Evolutionary conservation across 176 grass and related monocot genomes (phyloP).

Genomic region (Raddia distichophylla): DNA sequence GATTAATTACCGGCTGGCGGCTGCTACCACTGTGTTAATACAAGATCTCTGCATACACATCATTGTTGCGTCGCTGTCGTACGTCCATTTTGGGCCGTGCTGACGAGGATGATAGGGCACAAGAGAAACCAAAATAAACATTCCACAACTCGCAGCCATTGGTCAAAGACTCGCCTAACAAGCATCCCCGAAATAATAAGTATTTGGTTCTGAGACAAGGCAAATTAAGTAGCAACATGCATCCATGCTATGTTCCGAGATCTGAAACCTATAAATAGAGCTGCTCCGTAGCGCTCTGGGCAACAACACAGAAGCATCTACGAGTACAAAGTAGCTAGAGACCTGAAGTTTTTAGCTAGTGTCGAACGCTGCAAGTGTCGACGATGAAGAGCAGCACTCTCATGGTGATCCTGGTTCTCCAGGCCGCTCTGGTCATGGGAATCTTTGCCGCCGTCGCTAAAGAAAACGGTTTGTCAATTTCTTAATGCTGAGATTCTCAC

Average conservation of each 20-base stretch:
- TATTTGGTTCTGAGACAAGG: not conserved
- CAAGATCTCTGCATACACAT: not conserved
- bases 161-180: constrained; percentile 33
- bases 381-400: constrained; percentile 40
- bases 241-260: not conserved
- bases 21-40: not conserved
- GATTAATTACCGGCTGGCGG: too few species aligned
- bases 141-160: constrained; percentile 8
- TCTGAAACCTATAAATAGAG: constrained; percentile 25
- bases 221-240: not conserved
- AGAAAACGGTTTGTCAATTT: constrained; percentile 14
- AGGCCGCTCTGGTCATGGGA: constrained; percentile 34
- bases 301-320: not conserved
- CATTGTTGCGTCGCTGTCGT: not conserved
- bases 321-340: not conserved
- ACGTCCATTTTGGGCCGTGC: not conserved
- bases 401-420: constrained; percentile 25
- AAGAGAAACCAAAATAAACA: not conserved
- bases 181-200: not conserved
- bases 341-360: not conserved
- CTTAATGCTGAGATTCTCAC: not conserved
- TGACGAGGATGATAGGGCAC: not conserved
- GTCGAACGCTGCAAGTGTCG: not conserved
- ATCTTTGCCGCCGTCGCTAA: constrained; percentile 33
- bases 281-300: not conserved